Base-by-base conservation (phyloP, 1,284 basidiomycete species). In the Leccinum variabile region DNA sequence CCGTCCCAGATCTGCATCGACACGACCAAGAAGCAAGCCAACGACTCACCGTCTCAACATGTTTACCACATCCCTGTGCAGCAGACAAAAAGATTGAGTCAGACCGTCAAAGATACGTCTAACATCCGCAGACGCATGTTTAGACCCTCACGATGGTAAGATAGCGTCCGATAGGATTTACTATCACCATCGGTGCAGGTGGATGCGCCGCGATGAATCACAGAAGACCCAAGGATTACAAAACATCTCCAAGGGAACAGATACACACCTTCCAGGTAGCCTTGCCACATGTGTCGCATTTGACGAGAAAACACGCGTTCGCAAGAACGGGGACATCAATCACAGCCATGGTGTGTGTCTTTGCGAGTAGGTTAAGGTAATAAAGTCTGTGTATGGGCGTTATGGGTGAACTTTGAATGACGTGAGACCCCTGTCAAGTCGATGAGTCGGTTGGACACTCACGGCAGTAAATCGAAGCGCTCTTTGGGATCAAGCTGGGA, bases 221-320 rank as follows among this genome's bases (percentile, higher is more conserved):
- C 32, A 54, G 62, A 66, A 59, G 58, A 50, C 44, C 58, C 32
- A 55, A 33, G 57, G 14, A 57, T 62, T 54, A 63, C 66, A 63
- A 61, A 49, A 60, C 58, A 75, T 70, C 63, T 35, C 65, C 69
- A 73, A 67, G 71, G 66, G 60, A 63, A 70, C 65, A 54, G 55
- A 64, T 65, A 75, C 83, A 70, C 72, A 91, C 90, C 78, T 75
- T 80, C 89, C 89, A 92, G n/a, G 87, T 90, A 28, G 78, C 86
- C 80, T 91, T 91, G 56, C 82, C 81, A 74, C 89, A 91, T 62
- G 75, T 80, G 60, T 75, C 76, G 76, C 89, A 91, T 65, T 81
- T 81, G 60, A 87, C 85, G 61, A 75, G 69, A 71, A 75, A 83
- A 77, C 89, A 91, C 59, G 74, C 66, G 72, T 88, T 77, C 65